Base-by-base conservation (phyloP, 163 green algal genomes). In the Chloromonas sp. region DNA sequence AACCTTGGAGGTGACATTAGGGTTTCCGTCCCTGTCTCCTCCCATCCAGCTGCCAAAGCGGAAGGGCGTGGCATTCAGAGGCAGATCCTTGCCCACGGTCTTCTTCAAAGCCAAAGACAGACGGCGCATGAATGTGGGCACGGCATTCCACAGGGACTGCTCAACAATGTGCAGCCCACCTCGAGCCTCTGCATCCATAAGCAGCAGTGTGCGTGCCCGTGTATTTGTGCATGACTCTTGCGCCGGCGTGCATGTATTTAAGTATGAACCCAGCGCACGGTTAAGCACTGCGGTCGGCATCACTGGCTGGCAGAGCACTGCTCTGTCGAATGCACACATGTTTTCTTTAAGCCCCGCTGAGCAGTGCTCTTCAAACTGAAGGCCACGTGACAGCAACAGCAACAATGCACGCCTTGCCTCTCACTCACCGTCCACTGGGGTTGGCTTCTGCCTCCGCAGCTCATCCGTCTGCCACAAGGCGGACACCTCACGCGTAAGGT, bases 391-490 rank as follows among this genome's bases (percentile, higher is more conserved):
- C 36, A 36, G 36, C 36, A 36, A 36, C 36, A 36, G 36, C 36
- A 36, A 36, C 36, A 36, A 36, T 36, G 36, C 36, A 36, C 36
- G 36, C 36, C 36, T 36, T 36, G 36, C 36, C 36, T 36, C 36
- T 74, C 5, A 74, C 88, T 84, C 84, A 96, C 93, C 96, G 87
- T 99, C 97, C 82, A 98, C 84, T 0, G 96, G 95, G 15, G 95
- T 98, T 5, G 96, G 96, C 88, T 96, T 96, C 80, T 91, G 86
- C 3, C 95, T 85, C 59, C 96, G 85, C 84, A 99, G 93, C 91
- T 99, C 96, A 86, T 98, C 96, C n/a, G 96, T 99, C 90, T 98
- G 92, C 96, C 96, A 99, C 60, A 98, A 91, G 2, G 94, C 91
- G 2, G 93, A 94, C 82, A 99, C 96, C 87, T 97, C 94, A 0